Conservation (phyloP, 768 basidiomycete species). For the Russula abietina region DNA sequence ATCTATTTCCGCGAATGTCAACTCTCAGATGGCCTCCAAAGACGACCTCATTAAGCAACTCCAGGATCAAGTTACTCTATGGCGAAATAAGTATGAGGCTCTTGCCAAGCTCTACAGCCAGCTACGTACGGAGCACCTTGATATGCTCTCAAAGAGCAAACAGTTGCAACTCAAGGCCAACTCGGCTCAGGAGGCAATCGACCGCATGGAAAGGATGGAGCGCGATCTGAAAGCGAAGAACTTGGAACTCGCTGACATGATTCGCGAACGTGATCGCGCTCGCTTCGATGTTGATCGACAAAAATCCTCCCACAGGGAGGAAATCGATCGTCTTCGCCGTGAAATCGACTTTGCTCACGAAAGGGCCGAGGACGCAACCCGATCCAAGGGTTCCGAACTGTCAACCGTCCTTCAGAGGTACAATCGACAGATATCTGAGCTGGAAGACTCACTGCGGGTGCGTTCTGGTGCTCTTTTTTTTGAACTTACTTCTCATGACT, state of each 20-base stretch:
- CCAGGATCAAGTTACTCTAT: conserved; percentile 92
- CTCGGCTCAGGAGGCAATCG: conserved; percentile 95
- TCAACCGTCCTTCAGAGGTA: conserved; percentile 85
- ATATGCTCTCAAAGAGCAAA: conserved; percentile 96
- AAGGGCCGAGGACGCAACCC: conserved; percentile 89
- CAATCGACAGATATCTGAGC: conserved; percentile 90
- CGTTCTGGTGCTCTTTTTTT: conserved; percentile 27
- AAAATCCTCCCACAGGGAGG: conserved; percentile 93
- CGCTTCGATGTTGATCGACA: conserved; percentile 92
- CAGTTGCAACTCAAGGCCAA: conserved; percentile 96
- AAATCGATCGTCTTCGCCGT: conserved; percentile 84
- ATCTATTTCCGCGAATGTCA: conserved; percentile 67
- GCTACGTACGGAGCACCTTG: conserved; percentile 92
- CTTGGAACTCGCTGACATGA: conserved; percentile 96
- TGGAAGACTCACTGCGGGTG: conserved; percentile 93
- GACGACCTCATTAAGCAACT: conserved; percentile 94
- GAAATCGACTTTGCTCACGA: conserved; percentile 95
- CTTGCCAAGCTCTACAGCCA: conserved; percentile 98
- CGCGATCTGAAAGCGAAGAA: conserved; percentile 98
- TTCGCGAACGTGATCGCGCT: conserved; percentile 92
- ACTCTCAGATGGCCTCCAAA: conserved; percentile 82
- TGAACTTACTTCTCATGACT: conserved; percentile 6
- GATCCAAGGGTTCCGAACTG: conserved; percentile 90
- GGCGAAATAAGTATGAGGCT: conserved; percentile 99
- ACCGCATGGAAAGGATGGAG: conserved; percentile 99